Base-by-base conservation (phyloP, 2,329 filamentous ascomycete species). In the Aspergillus versicolor region DNA sequence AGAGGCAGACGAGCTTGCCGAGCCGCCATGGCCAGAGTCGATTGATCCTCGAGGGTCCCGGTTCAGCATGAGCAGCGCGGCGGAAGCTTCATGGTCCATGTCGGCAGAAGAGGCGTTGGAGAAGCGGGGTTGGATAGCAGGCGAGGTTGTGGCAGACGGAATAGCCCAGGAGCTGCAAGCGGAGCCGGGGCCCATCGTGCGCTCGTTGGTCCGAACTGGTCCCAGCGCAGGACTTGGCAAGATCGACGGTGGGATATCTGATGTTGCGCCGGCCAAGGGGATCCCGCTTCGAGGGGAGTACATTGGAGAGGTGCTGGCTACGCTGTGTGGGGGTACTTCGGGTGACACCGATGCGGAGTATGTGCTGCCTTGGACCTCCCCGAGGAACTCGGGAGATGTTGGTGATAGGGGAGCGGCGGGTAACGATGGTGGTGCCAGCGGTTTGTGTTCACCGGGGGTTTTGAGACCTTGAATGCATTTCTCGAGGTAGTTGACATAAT, bases 401-500 rank as follows among this genome's bases (percentile, higher is more conserved):
- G 71, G 70, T 6, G 73, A 75, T 13, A 71, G 71, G 4, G 71
- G 73, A n/a, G 58, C 64, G 3, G 62, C 59, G 8, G 64, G 61
- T 22, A 63, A 54, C 24, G 37, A 61, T 43, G 52, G 65, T 34
- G 52, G 65, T 15, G 17, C 62, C 37, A 38, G 63, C 59, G 48
- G 48, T 54, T 56, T 62, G 56, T 61, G 52, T 34, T 60, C 59
- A 19, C 67, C 75, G 38, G 70, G 78, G 5, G 82, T 82, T 72
- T 96, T 92, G 54, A 97, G 81, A 67, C 93, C 89, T 32, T 82
- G 75, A 38, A 97, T 86, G 67, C 93, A 97, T 70, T 91, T 88
- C 72, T 97, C 90, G 13, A 99, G 84, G 71, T 99, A 99, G 59
- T 90, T 88, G 62, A 97, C 86, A 67, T 99, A 97, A 67, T 97